These are phyloP conservation scores for Gossypium aridum DNA, from an alignment of 441 rosid species.

Conservation along the genomic window DNA sequence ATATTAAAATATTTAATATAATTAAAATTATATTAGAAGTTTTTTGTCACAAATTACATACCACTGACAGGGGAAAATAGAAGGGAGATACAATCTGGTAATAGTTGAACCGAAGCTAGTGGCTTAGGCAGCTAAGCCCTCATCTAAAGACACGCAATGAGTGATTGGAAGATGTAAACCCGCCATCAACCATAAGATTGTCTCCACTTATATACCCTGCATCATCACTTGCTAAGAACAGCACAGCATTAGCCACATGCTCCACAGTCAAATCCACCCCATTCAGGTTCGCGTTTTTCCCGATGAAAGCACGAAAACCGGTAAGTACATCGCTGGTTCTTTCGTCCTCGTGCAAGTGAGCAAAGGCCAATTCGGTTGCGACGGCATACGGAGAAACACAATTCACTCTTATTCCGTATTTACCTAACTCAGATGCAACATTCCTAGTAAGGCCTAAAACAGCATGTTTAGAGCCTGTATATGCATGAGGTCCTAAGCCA, in stretches of 20 bases:
- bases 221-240: constrained; percentile 78
- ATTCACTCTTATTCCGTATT: constrained; percentile 82
- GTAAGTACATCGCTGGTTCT: constrained; percentile 50
- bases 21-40: too few species aligned
- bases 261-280: constrained; percentile 60
- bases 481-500: constrained; percentile 75
- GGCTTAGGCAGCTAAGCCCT: background rate
- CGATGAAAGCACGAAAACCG: constrained; percentile 47
- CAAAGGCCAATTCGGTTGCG: constrained; percentile 50
- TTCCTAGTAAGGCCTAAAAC: constrained; percentile 63
- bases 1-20: too few species aligned
- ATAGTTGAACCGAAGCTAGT: constrained; percentile 10
- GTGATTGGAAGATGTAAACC: constrained; percentile 61
- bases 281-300: constrained; percentile 53
- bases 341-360: constrained; percentile 72
- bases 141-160: constrained; percentile 53
- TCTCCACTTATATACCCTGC: constrained; percentile 73
- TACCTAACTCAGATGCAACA: constrained; percentile 89
- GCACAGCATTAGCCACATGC: constrained; percentile 80
- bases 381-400: constrained; percentile 82
- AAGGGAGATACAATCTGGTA: background rate
- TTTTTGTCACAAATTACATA: too few species aligned
- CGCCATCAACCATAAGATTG: constrained; percentile 89
- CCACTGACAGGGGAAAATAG: too few species aligned
- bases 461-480: constrained; percentile 78